These are phyloP conservation scores for Wickerhamomyces bovis DNA, from an alignment of 805 yeast genomes.

Conservation along the genomic window DNA sequence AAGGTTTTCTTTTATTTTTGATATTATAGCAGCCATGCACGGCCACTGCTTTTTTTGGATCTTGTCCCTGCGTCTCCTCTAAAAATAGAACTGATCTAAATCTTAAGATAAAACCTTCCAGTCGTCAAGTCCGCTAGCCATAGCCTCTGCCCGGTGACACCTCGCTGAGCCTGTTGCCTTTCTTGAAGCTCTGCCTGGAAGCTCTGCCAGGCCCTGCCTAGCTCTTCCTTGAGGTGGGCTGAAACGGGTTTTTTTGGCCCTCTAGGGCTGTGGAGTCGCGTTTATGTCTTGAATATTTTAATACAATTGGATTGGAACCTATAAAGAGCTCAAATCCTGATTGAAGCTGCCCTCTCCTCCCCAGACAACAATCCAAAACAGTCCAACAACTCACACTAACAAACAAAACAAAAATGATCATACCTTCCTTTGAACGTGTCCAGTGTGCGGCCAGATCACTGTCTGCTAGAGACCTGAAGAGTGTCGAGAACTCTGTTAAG, in stretches of 20 bases:
- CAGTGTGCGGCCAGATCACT: not conserved
- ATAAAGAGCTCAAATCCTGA: not conserved
- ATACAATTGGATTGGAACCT: not conserved
- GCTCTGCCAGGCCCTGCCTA: not conserved
- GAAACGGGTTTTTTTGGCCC: not conserved
- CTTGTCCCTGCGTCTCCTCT: not conserved
- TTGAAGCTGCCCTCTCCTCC: too few relatives aligned
- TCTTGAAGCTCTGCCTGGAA: too few relatives aligned
- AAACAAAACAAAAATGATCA: not conserved
- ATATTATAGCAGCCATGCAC: too few relatives aligned
- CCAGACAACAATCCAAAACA: too few relatives aligned
- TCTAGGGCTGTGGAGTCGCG: not conserved
- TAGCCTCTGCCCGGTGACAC: too few relatives aligned
- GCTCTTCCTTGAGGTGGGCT: too few relatives aligned
- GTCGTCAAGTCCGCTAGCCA: not conserved
- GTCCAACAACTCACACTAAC: too few relatives aligned
- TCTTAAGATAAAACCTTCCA: too few relatives aligned
- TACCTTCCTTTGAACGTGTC: not conserved
- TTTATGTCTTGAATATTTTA: too few relatives aligned
- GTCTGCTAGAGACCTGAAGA: not conserved
- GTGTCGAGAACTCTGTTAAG: not conserved
- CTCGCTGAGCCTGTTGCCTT: too few relatives aligned
- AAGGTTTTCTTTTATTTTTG: too few relatives aligned
- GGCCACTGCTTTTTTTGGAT: too few relatives aligned
- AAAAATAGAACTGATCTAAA: not conserved